Evolutionary conservation across 2,329 filamentous ascomycete species (phyloP), one percentile per base, ranked within the genome.

Genomic region (Beauveria bassiana): DNA sequence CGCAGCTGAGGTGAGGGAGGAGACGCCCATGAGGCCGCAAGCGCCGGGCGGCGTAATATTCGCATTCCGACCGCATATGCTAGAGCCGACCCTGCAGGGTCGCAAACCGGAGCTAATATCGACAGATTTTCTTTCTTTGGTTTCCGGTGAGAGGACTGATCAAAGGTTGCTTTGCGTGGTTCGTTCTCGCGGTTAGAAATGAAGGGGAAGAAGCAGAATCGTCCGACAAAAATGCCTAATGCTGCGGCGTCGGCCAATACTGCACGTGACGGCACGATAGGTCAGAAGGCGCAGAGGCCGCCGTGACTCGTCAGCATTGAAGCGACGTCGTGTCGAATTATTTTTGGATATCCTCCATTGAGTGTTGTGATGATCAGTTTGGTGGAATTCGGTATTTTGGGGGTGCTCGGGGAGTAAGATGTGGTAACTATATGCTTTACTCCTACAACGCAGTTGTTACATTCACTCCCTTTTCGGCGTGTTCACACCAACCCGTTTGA

Each of bases 1-100:
- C 38, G 52, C 47, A 57, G 52, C 24, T 40, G 45, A 42, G 16
- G 52, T 43, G 59, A 56, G 54, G 42, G 28, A 28, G 26, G 46
- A 50, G 61, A 59, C 43, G 49, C 51, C 61, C 49, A 51, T 59
- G 49, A 53, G 40, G 56, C 31, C 50, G 56, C 46, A 49, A 58
- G 61, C 42, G 56, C 61, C 55, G 61, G 55, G 45, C 61, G 55
- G 55, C 56, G 51, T 54, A 59, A 59, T 55, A 62, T 62, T 51
- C 53, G 56, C 55, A 62, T 62, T 62, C 61, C 56, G 61, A 28
- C 61, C 61, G 45, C 56, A 62, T 57, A 59, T 57, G 55, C 61
- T 45, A 62, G 51, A 57, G 50, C 56, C 16, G 61, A 62, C 61
- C 61, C 61, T 51, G 18, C 18, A 16, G 54, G 61, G 61, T 51